These are phyloP conservation scores for Penicillium alfredii DNA, from an alignment of 495 filamentous ascomycete genomes.

Conservation along the genomic window DNA sequence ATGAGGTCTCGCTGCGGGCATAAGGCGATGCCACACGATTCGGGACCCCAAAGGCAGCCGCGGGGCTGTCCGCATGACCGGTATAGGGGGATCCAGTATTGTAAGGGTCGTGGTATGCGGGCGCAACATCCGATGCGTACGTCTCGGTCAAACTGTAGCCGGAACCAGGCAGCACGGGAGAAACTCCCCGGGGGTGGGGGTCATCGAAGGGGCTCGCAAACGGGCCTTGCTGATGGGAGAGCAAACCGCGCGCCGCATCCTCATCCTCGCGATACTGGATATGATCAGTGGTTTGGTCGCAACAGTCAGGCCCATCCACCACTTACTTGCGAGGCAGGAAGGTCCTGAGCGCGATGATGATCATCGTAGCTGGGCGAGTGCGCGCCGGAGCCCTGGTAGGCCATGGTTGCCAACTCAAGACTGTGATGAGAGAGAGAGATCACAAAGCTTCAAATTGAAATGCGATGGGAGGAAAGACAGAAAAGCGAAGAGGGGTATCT, in stretches of 20 bases:
- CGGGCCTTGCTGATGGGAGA: conserved; percentile 59
- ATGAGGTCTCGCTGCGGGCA: conserved; percentile 64
- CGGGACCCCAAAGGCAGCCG: conserved; percentile 50
- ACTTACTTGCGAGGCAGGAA: conserved; percentile 41
- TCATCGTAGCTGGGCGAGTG: conserved; percentile 38
- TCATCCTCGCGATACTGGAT: conserved; percentile 57
- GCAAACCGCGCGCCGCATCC: conserved; percentile 66
- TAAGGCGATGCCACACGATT: conserved; percentile 57
- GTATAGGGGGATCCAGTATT: conserved; percentile 51
- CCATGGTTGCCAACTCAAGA: conserved; percentile 48
- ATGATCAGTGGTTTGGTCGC: background rate
- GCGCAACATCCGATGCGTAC: conserved; percentile 58
- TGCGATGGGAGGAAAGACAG: no score
- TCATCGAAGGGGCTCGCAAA: conserved; percentile 68
- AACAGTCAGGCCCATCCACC: conserved; percentile 1
- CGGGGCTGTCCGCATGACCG: conserved; percentile 44
- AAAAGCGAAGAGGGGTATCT: no score
- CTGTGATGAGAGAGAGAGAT: no score
- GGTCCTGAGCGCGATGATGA: conserved; percentile 61
- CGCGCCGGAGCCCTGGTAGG: conserved; percentile 42
- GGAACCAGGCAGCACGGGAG: conserved; percentile 49
- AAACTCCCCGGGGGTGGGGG: conserved; percentile 49
- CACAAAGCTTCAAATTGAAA: no score
- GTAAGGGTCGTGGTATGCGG: conserved; percentile 52
- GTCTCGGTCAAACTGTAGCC: conserved; percentile 91